These are phyloP conservation scores for Aspergillus saccharolyticus DNA, from an alignment of 495 filamentous ascomycete genomes.

Conservation along the genomic window DNA sequence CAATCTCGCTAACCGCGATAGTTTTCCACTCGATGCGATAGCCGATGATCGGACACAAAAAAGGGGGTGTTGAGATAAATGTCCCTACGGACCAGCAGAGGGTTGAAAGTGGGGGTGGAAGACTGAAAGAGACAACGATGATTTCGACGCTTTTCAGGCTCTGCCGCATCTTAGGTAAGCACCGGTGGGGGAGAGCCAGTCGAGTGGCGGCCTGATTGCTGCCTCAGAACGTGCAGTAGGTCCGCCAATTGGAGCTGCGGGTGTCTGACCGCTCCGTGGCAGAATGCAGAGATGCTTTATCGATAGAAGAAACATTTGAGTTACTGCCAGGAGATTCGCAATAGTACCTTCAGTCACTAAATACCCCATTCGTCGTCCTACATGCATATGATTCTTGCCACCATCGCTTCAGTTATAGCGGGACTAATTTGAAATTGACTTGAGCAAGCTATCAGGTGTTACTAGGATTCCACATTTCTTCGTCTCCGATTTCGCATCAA, in stretches of 20 bases:
- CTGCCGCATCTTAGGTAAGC: slow-evolving; percentile 14
- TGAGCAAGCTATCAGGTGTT: not conserved
- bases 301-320: not conserved
- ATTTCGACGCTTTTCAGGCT: slow-evolving; percentile 17
- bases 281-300: not conserved
- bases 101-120: slow-evolving; percentile 10
- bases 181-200: not conserved
- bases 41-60: slow-evolving; percentile 8
- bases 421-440: not conserved
- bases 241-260: not conserved
- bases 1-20: slow-evolving; percentile 20
- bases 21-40: slow-evolving; percentile 21
- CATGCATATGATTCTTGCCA: not conserved
- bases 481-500: not conserved
- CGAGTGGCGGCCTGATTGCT: not conserved
- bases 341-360: too few species aligned
- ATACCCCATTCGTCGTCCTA: not conserved
- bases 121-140: slow-evolving; percentile 13
- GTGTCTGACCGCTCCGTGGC: not conserved
- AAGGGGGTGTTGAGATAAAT: slow-evolving; percentile 7
- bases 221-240: not conserved
- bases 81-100: slow-evolving; percentile 12
- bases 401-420: not conserved
- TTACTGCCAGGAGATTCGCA: too few species aligned
- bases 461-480: not conserved